These are phyloP conservation scores for Macrolepiota albuminosa DNA, from an alignment of 768 basidiomycete genomes.

Conservation along the genomic window DNA sequence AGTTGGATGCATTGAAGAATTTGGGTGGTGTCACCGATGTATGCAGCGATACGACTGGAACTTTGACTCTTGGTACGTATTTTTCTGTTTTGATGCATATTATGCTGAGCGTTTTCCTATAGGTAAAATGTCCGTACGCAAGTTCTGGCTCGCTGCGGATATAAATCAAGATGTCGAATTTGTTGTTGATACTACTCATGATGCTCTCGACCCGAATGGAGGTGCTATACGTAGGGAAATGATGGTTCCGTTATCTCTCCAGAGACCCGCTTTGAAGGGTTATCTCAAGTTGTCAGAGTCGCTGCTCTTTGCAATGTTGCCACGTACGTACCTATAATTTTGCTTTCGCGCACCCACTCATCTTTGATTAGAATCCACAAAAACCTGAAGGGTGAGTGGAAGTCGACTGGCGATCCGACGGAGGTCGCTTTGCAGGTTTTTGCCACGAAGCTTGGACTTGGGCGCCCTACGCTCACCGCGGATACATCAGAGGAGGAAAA, in stretches of 20 bases:
- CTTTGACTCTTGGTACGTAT: constrained; percentile 36
- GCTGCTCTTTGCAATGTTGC: constrained; percentile 32
- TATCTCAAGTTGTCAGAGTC: constrained; percentile 25
- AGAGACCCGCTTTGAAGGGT: constrained; percentile 14
- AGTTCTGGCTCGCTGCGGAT: constrained; percentile 32
- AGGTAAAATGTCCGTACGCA: constrained; percentile 39
- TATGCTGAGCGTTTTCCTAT: neutral
- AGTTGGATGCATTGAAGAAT: constrained; percentile 60
- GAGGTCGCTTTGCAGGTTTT: too few species aligned
- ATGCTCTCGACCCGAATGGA: constrained; percentile 26
- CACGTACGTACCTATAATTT: neutral
- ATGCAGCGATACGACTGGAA: constrained; percentile 68
- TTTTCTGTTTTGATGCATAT: neutral
- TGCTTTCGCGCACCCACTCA: neutral
- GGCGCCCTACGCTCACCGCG: constrained; percentile 25
- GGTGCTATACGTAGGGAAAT: constrained; percentile 22
- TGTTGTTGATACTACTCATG: constrained; percentile 25
- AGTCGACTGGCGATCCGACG: too few species aligned
- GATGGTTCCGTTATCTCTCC: constrained; percentile 19
- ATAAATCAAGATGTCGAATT: constrained; percentile 21
- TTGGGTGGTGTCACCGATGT: constrained; percentile 50
- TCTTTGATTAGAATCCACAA: constrained; percentile 22
- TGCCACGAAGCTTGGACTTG: constrained; percentile 31
- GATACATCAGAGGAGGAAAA: constrained; percentile 20
- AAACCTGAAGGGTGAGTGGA: too few species aligned